Evolutionary conservation across 2,329 filamentous ascomycete species (phyloP).

Genomic region (Sporothrix curviconia): DNA sequence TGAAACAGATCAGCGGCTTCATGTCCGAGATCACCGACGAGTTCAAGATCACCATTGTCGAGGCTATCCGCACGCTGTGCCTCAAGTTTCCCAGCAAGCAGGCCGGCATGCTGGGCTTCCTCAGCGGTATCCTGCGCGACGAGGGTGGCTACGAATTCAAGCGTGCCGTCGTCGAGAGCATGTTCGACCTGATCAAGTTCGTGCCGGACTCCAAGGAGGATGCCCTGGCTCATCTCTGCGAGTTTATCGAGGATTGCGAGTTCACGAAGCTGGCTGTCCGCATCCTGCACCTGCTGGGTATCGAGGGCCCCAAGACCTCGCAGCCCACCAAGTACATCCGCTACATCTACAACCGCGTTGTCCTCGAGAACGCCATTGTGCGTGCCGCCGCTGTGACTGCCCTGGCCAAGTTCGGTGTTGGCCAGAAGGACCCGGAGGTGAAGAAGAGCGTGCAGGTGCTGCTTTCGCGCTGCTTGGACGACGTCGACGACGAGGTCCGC

Average conservation of each 20-base stretch:
- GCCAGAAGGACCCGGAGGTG: constrained; percentile 91
- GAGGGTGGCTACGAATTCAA: constrained; percentile 99
- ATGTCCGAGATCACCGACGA: constrained; percentile 99
- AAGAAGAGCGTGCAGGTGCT: constrained; percentile 93
- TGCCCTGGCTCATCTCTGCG: constrained; percentile 89
- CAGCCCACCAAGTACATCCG: constrained; percentile 98
- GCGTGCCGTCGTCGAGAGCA: constrained; percentile 93
- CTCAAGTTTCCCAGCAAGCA: constrained; percentile 98
- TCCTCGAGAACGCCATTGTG: constrained; percentile 93
- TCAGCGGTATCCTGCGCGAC: constrained; percentile 92
- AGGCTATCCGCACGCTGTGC: constrained; percentile 92
- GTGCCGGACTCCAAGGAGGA: constrained; percentile 79
- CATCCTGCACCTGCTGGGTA: constrained; percentile 86
- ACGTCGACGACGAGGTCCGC: constrained; percentile 94
- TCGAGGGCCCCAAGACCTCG: constrained; percentile 89
- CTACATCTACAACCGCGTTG: constrained; percentile 98
- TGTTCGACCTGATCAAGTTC: constrained; percentile 99
- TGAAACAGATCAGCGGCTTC: constrained; percentile 97
- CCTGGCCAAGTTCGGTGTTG: constrained; percentile 92
- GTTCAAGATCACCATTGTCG: constrained; percentile 99
- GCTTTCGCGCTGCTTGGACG: constrained; percentile 86
- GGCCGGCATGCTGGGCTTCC: constrained; percentile 93
- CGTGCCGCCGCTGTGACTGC: constrained; percentile 92
- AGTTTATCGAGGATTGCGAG: constrained; percentile 99
- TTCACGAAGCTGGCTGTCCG: constrained; percentile 96